Evolutionary conservation across 2,329 filamentous ascomycete species (phyloP).

Genomic region (Phaeosphaeriaceae sp.): DNA sequence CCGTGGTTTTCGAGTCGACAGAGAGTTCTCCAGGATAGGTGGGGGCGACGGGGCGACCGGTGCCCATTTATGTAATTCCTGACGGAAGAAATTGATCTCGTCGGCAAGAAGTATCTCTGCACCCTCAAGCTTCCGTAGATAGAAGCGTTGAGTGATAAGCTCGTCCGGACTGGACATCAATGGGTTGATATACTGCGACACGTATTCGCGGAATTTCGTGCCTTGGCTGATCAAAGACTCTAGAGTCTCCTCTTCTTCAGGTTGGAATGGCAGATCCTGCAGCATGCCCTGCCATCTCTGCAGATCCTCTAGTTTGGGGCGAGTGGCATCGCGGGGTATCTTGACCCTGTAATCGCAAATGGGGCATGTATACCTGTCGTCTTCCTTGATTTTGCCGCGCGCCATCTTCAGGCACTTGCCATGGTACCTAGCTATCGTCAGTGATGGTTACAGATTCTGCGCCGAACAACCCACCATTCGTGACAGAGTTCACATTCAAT

Average conservation of each 20-base stretch:
- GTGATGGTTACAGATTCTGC: neutral
- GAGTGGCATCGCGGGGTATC: constrained; percentile 93
- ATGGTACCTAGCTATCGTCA: constrained; percentile 76
- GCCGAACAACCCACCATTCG: constrained; percentile 75
- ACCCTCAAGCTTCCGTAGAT: constrained; percentile 94
- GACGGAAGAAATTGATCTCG: constrained; percentile 97
- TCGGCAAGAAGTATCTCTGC: constrained; percentile 89
- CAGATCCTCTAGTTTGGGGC: constrained; percentile 92
- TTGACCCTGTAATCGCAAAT: constrained; percentile 98
- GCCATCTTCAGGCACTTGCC: constrained; percentile 98
- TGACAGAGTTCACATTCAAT: constrained; percentile 98
- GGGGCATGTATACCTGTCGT: constrained; percentile 97
- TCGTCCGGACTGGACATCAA: constrained; percentile 83
- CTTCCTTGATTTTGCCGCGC: constrained; percentile 95
- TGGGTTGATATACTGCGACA: constrained; percentile 81
- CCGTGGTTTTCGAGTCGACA: constrained; percentile 92
- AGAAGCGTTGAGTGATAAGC: constrained; percentile 89
- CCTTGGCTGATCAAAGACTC: constrained; percentile 87
- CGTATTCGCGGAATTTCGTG: constrained; percentile 81
- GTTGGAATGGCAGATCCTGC: constrained; percentile 82
- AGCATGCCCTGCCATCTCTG: constrained; percentile 86
- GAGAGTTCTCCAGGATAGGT: constrained; percentile 82
- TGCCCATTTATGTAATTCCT: constrained; percentile 93
- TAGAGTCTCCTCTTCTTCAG: constrained; percentile 89
- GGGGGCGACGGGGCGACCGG: constrained; percentile 87